Base-by-base conservation (phyloP, 768 basidiomycete genomes). In the Collybia nuda region DNA sequence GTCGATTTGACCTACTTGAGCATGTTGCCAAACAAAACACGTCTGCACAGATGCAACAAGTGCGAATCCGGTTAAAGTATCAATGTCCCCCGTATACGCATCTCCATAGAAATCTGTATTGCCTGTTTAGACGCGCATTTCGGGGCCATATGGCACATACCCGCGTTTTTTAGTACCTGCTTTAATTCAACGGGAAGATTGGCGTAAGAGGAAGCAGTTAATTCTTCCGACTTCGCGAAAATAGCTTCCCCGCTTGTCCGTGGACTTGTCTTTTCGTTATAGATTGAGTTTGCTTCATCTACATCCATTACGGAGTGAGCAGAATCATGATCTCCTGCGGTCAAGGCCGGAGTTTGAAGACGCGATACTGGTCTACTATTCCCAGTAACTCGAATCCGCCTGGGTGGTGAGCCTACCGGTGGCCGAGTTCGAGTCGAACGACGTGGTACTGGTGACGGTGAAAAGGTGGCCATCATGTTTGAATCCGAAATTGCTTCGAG, bases 11-110 rank as follows among this genome's bases (percentile, higher is more conserved):
- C 69, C 48, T 54, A 80, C 85, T 67, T 87, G 84, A 38, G 84
- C 78, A 69, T 91, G 86, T 53, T 88, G 86, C 89, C 89, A 92
- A 41, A 90, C 85, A 66, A 88, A 91, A 64, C 88, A 90, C 7
- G 86, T 88, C 59, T 81, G 79, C 6, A 73, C 68, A 21, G 89
- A 90, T 15, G 82, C 80, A 19, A 90, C 80, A 35, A 91, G 77
- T 9, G 88, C 81, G 62, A 87, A 90, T 6, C 88, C 88, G 7
- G 88, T 89, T 42, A 74, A 48, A 4, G 81, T 78, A 61, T 92
- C 89, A 18, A 90, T 82, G 42, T 78, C 80, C 40, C 89, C 90
- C 3, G 81, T 78, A 52, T 85, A 90, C 11, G 77, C 73, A 50
- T 87, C 85, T 44, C 75, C 71, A 56, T 79, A 79, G 61, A 90